Evolutionary conservation across 176 grass and related monocot genomes (phyloP).

Genomic region (Phoenix dactylifera): DNA sequence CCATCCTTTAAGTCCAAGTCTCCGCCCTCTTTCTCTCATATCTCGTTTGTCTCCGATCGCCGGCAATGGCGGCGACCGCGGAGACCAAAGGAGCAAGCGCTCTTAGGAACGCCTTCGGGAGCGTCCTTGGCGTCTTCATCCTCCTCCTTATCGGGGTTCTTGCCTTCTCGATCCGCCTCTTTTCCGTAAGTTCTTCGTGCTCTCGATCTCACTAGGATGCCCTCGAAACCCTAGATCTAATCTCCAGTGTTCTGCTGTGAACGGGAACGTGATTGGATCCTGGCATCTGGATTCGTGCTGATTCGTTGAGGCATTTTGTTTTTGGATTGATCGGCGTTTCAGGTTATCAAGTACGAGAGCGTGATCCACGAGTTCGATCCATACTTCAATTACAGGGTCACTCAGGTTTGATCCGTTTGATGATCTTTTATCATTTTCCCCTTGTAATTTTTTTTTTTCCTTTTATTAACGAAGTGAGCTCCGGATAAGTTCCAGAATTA

Average conservation of each 20-base stretch:
- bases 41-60: neutral
- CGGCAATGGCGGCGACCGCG: slow-evolving; percentile 61
- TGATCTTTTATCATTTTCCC: neutral
- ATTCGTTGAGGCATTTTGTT: neutral
- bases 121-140: slow-evolving; percentile 72
- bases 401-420: slow-evolving; percentile 55
- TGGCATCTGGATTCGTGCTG: neutral
- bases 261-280: neutral
- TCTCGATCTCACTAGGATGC: slow-evolving; percentile 5
- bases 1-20: too few species aligned
- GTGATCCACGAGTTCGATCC: slow-evolving; percentile 99
- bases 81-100: slow-evolving; percentile 18
- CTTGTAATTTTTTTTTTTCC: neutral
- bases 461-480: neutral
- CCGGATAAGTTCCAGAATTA: too few species aligned
- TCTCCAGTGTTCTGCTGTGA: slow-evolving; percentile 2
- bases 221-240: slow-evolving; percentile 15
- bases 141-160: slow-evolving; percentile 88
- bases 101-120: slow-evolving; percentile 80
- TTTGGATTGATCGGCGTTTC: slow-evolving; percentile 13
- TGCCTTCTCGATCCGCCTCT: slow-evolving; percentile 98
- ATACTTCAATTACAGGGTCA: slow-evolving; percentile 98
- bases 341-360: slow-evolving; percentile 99
- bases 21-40: too few species aligned
- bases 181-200: slow-evolving; percentile 70